These are phyloP conservation scores for Mallotus repandus DNA, from an alignment of 441 rosid species.

Conservation along the genomic window DNA sequence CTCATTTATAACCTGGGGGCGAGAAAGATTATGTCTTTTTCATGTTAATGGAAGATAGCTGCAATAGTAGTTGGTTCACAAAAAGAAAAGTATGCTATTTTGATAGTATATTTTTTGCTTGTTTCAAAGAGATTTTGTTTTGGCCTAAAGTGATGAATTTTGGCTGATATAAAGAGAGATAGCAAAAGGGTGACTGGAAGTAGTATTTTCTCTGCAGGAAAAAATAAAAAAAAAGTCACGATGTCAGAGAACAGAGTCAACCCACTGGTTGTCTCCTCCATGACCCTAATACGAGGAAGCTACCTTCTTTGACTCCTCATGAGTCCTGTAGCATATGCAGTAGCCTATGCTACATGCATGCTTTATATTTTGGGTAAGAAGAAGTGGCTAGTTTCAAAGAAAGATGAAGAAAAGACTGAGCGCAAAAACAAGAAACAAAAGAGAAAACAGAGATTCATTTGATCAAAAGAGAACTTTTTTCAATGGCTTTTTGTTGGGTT, in stretches of 20 bases:
- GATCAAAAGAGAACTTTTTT: neutral
- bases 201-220: constrained; percentile 4
- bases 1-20: neutral
- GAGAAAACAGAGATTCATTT: neutral
- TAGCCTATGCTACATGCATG: neutral
- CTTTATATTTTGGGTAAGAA: neutral
- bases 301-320: neutral
- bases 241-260: constrained; percentile 13
- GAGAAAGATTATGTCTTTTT: constrained; percentile 7
- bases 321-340: too few species aligned
- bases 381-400: neutral
- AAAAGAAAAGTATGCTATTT: neutral
- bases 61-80: neutral
- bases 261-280: constrained; percentile 1
- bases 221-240: neutral
- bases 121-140: neutral
- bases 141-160: neutral
- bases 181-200: constrained; percentile 6
- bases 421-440: neutral
- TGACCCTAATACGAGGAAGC: constrained; percentile 24
- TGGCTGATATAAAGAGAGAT: neutral
- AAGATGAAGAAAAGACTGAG: neutral
- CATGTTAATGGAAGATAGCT: neutral
- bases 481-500: neutral
- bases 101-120: neutral